Evolutionary conservation across 768 basidiomycete genomes (phyloP).

Genomic region (Cyclocybe cylindracea): DNA sequence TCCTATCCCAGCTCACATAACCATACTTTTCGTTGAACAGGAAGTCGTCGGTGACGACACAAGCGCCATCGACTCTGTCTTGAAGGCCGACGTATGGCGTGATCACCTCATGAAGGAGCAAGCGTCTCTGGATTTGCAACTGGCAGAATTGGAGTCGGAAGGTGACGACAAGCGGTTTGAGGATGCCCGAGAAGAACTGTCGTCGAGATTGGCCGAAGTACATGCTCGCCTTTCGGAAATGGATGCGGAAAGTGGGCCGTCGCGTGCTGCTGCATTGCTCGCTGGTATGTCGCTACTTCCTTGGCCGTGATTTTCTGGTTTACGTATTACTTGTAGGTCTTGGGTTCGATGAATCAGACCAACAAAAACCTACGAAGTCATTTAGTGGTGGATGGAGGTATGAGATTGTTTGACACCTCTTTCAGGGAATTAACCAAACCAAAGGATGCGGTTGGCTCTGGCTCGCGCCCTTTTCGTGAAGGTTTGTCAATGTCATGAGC

Average conservation of each 20-base stretch:
- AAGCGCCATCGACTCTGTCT: conserved; percentile 85
- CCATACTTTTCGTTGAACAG: conserved; percentile 97
- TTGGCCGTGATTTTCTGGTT: not conserved
- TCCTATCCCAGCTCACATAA: conserved; percentile 91
- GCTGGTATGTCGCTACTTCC: conserved; percentile 54
- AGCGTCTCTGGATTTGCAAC: conserved; percentile 65
- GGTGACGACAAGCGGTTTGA: conserved; percentile 80
- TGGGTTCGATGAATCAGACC: conserved; percentile 89
- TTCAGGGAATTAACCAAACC: not conserved
- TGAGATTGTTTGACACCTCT: conserved; percentile 11
- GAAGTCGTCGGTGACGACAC: conserved; percentile 96
- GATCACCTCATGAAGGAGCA: conserved; percentile 92
- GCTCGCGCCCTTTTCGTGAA: conserved; percentile 97
- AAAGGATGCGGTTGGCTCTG: conserved; percentile 92
- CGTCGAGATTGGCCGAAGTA: conserved; percentile 81
- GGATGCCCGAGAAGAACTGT: conserved; percentile 84
- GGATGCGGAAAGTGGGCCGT: conserved; percentile 98
- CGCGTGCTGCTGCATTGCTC: conserved; percentile 84
- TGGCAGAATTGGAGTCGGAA: conserved; percentile 71
- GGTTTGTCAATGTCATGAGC: conserved; percentile 33
- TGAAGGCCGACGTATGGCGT: conserved; percentile 99
- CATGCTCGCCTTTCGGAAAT: conserved; percentile 93
- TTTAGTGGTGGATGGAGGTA: conserved; percentile 97
- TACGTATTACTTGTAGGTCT: conserved; percentile 52
- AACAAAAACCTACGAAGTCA: conserved; percentile 76